A percentile compares a stretch with the other conserved stretches of the same genome.
Evolutionary conservation across 1,284 basidiomycete genomes (phyloP).

Genomic region (Leccinum subspadiceum): DNA sequence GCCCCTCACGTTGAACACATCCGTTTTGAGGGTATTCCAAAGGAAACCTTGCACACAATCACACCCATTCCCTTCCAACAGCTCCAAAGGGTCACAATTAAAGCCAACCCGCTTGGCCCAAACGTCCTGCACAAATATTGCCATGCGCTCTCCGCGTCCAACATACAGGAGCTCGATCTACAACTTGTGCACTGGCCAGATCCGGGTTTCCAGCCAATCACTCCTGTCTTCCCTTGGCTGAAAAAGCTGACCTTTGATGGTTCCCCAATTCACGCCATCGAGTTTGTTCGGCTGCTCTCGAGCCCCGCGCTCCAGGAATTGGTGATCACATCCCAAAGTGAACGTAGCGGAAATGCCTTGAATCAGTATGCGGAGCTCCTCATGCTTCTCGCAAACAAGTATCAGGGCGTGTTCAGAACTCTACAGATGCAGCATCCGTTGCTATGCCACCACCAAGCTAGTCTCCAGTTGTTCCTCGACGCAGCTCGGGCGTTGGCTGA

Average conservation of each 20-base stretch:
- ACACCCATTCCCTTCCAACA: conserved; percentile 24
- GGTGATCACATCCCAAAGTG: conserved; percentile 19
- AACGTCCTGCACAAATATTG: conserved; percentile 30
- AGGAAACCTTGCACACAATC: conserved; percentile 18
- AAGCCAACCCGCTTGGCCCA: conserved; percentile 25
- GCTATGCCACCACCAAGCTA: conserved; percentile 15
- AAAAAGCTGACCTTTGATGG: conserved; percentile 24
- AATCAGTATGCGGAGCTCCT: conserved; percentile 19
- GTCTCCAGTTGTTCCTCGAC: conserved; percentile 18
- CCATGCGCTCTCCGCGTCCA: conserved; percentile 22
- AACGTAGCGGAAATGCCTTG: conserved; percentile 10
- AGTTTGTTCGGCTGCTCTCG: conserved; percentile 25
- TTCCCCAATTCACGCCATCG: conserved; percentile 20
- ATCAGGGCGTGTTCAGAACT: conserved; percentile 20
- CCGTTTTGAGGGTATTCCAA: conserved; percentile 29
- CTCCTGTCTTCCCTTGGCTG: conserved; percentile 25
- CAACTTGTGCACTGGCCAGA: conserved; percentile 28
- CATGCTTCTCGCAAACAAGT: conserved; percentile 24
- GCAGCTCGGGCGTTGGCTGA: conserved; percentile 18
- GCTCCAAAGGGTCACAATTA: conserved; percentile 25
- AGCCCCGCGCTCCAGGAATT: conserved; percentile 22
- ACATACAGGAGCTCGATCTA: conserved; percentile 24
- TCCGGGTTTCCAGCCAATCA: conserved; percentile 16
- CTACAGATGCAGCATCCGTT: conserved; percentile 23
- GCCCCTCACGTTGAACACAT: conserved; percentile 22